Base-by-base conservation (phyloP, 352 stramenopile species). In the Thraustotheca clavata region DNA sequence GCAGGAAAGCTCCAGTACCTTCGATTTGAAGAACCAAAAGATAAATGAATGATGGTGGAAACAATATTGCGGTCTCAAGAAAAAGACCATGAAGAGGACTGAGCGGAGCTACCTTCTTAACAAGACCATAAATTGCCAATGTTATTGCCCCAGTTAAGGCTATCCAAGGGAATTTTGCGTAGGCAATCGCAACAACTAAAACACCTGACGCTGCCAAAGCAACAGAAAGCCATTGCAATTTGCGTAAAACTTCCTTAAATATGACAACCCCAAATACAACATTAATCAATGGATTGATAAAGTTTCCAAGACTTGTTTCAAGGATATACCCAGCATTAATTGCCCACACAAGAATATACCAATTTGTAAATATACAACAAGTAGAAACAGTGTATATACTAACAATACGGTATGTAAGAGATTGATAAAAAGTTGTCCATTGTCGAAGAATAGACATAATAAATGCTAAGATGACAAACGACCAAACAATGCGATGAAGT, bases 111-210 rank as follows among this genome's bases (percentile, higher is more conserved):
- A 38, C 22, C 54, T 62, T 62, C 1, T 43, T 20, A 20, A 62
- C 18, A 5, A 62, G 33, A 6, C 54, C 54, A 29, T 62, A 62
- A 14, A 62, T 29, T 6, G 26, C 54, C 49, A 49, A 62, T 26
- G 39, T 38, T 5, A 62, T 36, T 20, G 54, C 54, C 20, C 39
- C 38, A 22, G 54, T 47, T 11, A 62, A 29, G 20, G 54, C 54
- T 24, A 62, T 62, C 54, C 54, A 62, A 22, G 54, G 54, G 36
- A 62, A 62, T 40, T 62, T 62, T 36, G 26, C 54, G 33, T 62
- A 62, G 16, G 39, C 54, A 38, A 62, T 54, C 8, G 54, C 54
- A n/a, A 62, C 38, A 2, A 49, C 35, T 11, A 62, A 4, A 12
- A 62, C 38, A 0, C 54, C 54, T 9, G n/a, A 24, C 7, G 33